A percentile compares a stretch with the other conserved stretches of the same genome.
Conservation (phyloP, 306 rosid genomes). For the Acmispon strigosus region DNA sequence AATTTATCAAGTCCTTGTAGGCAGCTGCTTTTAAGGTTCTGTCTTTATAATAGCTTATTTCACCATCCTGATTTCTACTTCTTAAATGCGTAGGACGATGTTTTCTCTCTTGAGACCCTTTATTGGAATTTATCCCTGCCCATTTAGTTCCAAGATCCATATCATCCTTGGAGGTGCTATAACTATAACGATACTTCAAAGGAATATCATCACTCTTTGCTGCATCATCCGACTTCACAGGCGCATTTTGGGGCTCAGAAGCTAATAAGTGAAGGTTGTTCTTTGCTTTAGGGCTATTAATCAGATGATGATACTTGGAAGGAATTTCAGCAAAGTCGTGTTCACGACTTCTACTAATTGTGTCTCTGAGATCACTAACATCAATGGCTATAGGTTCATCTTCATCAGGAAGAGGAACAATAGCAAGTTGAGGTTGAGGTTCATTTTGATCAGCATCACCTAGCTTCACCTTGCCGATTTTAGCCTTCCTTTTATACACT, state of each 20-base stretch:
- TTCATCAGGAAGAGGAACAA: constrained; percentile 40
- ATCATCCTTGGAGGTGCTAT: constrained; percentile 40
- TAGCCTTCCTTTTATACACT: constrained; percentile 22
- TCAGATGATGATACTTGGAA: constrained; percentile 27
- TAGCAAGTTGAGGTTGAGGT: constrained; percentile 39
- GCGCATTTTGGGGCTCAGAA: constrained; percentile 16
- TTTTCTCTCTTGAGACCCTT: constrained; percentile 21
- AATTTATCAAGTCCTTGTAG: constrained; percentile 70
- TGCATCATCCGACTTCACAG: constrained; percentile 19
- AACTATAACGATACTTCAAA: constrained; percentile 23
- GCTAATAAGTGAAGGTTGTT: constrained; percentile 17
- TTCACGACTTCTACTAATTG: constrained; percentile 19
- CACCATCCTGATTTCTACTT: constrained; percentile 26
- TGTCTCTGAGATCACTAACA: constrained; percentile 16
- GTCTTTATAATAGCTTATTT: constrained; percentile 32
- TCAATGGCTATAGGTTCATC: constrained; percentile 33
- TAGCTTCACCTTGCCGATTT: constrained; percentile 23
- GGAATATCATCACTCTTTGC: constrained; percentile 27
- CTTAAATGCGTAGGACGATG: constrained; percentile 20
- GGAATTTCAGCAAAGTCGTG: constrained; percentile 29
- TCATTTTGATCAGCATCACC: constrained; percentile 16
- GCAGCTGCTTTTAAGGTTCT: constrained; percentile 66
- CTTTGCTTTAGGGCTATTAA: constrained; percentile 20
- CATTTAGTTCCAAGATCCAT: constrained; percentile 43
- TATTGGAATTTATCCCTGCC: constrained; percentile 36